Base-by-base conservation (phyloP, 225 moss, liverwort and hornwort species). In the Antitrichia curtipendula region DNA sequence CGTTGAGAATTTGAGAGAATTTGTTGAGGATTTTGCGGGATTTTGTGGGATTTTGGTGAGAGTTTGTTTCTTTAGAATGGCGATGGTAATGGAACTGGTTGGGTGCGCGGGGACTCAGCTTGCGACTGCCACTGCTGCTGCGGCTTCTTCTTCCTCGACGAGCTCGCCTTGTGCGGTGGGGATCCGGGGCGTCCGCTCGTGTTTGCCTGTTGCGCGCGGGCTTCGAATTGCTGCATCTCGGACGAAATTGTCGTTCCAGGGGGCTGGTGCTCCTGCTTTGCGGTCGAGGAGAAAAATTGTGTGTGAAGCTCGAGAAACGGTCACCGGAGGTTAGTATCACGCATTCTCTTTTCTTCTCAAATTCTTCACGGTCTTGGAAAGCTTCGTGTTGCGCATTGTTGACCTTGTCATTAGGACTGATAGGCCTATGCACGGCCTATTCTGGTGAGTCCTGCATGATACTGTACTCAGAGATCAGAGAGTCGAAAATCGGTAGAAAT, bases 291-390 rank as follows among this genome's bases (percentile, higher is more conserved):
- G 84, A 81, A 92, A 86, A 88, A 66, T 97, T 69, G 96, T 97
- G 20, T 92, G 93, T 84, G 97, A 97, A 87, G 93, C 94, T 41
- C 92, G 90, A 61, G 97, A 97, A 82, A 95, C 95, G 36, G 96
- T 95, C n/a, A 92, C 92, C 18, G 97, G 97, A 94, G 91, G 91
- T 92, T 70, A 54, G 75, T 23, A 40, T n/a, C 74, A 19, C 64
- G 60, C 57, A 36, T 86, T 45, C 66, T 52, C 38, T 63, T 63
- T 81, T 60, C 31, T 43, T 43, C 20, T 43, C 60, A 43, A 41
- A 80, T 21, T 43, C 60, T 21, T 31, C 43, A 22, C 13, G 43
- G 60, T 41, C 7, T 18, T 85, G 32, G 31, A 62, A 60, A 31
- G 17, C 19, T 57, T 38, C 52, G 6, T 22, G 19, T 32, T 32